Percentiles rank a stretch among this genome's conserved stretches.
phyloP scores from a whole-genome alignment of 345 rosid genomes.

The Lenwebbia sp. region DNA sequence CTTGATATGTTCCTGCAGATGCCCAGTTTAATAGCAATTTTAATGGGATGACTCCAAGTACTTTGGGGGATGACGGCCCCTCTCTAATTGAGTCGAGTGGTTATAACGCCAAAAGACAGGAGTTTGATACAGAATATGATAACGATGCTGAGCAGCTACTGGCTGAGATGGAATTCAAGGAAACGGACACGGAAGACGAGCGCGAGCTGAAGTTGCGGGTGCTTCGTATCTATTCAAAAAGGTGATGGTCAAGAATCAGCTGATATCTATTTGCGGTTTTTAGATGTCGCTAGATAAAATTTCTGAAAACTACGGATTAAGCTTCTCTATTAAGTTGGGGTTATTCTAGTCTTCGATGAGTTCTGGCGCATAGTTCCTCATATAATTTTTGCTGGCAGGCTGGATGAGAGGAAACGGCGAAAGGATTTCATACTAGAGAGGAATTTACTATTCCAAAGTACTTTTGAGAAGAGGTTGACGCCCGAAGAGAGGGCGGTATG shows the following conservation, averaged over 20 bases:
- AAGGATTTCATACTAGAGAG: slow-evolving; percentile 90
- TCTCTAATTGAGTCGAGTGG: slow-evolving; percentile 70
- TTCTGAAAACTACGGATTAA: not conserved
- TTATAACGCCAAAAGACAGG: slow-evolving; percentile 74
- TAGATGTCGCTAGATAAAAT: not conserved
- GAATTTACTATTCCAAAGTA: slow-evolving; percentile 60
- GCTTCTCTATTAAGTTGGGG: not conserved
- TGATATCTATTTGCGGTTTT: not conserved
- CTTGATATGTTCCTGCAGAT: slow-evolving; percentile 23
- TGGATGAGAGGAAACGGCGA: slow-evolving; percentile 89
- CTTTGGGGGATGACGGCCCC: slow-evolving; percentile 45
- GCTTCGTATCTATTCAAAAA: slow-evolving; percentile 69
- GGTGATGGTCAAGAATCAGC: slow-evolving; percentile 21
- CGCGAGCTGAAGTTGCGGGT: slow-evolving; percentile 76
- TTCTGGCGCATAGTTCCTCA: not conserved
- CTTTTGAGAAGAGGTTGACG: slow-evolving; percentile 63
- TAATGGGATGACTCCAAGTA: slow-evolving; percentile 58
- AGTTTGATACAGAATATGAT: slow-evolving; percentile 91
- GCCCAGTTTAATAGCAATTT: slow-evolving; percentile 47
- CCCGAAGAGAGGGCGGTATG: slow-evolving; percentile 75
- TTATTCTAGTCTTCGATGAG: not conserved
- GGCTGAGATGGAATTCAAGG: slow-evolving; percentile 98
- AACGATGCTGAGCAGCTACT: slow-evolving; percentile 92
- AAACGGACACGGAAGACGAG: slow-evolving; percentile 77
- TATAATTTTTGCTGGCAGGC: slow-evolving; percentile 29